A percentile compares a stretch with the other conserved stretches of the same genome.
Conservation (phyloP, 2,329 filamentous ascomycete species). For the Trichoderma atrobrunneum region DNA sequence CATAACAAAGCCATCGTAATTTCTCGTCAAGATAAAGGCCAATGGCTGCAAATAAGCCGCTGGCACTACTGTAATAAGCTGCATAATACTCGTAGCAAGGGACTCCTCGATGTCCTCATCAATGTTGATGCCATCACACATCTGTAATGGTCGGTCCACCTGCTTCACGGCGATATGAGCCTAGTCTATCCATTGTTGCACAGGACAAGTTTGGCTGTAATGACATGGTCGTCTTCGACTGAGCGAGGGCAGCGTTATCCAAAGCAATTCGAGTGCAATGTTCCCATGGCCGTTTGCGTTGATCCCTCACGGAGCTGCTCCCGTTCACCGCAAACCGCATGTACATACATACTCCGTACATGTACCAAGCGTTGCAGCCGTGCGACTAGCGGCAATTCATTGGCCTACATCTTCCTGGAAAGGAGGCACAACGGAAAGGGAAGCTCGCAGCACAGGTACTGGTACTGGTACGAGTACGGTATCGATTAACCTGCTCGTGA, state of each 20-base stretch:
- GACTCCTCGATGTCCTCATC: not conserved
- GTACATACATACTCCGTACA: not conserved
- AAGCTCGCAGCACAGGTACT: not conserved
- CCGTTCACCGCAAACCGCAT: slow-evolving; percentile 2
- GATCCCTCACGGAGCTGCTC: not conserved
- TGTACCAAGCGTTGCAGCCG: not conserved
- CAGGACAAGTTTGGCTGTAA: not conserved
- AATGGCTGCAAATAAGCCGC: slow-evolving; percentile 3
- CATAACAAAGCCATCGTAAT: slow-evolving; percentile 10
- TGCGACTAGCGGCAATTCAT: not conserved
- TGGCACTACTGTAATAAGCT: not conserved
- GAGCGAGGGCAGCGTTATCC: not conserved
- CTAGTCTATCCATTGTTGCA: not conserved
- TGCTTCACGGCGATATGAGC: not conserved
- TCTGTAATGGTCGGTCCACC: slow-evolving; percentile 3
- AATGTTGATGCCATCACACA: not conserved
- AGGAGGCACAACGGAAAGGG: not conserved
- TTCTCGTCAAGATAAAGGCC: not conserved
- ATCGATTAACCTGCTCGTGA: not conserved
- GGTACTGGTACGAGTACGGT: not conserved
- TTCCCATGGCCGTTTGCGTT: slow-evolving; percentile 7
- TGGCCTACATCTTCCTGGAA: not conserved
- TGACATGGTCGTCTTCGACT: not conserved
- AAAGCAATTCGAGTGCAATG: not conserved
- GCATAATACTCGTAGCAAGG: not conserved